Percentiles rank a stretch among this genome's conserved stretches.
phyloP scores from a whole-genome alignment of 2,329 filamentous ascomycete species.

The Lachnellula arida region DNA sequence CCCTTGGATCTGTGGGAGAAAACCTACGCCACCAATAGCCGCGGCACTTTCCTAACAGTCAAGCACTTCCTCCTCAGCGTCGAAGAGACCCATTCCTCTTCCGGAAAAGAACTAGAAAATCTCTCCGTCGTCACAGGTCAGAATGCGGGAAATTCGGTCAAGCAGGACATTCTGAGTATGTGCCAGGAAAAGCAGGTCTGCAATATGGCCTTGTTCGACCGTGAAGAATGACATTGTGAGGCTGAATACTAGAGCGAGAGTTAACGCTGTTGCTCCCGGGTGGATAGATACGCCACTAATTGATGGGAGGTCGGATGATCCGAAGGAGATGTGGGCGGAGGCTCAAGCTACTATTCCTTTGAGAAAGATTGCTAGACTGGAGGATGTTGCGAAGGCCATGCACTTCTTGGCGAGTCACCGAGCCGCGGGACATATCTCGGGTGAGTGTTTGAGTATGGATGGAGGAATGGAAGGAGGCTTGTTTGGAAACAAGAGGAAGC shows the following conservation, averaged over 20 bases:
- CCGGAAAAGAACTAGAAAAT: constrained; percentile 39
- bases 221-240: constrained; percentile 52
- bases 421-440: constrained; percentile 50
- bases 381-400: constrained; percentile 73
- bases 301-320: constrained; percentile 45
- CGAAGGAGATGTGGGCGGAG: constrained; percentile 45
- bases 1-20: constrained; percentile 47
- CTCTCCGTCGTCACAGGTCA: constrained; percentile 49
- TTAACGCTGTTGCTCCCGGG: constrained; percentile 77
- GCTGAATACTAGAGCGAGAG: constrained; percentile 50
- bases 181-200: constrained; percentile 45
- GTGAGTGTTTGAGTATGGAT: constrained; percentile 47
- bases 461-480: constrained; percentile 42
- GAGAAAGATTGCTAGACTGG: constrained; percentile 58
- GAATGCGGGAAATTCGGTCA: constrained; percentile 39
- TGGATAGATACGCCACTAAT: constrained; percentile 67
- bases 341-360: constrained; percentile 54
- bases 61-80: constrained; percentile 49
- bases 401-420: constrained; percentile 69
- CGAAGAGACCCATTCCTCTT: constrained; percentile 35
- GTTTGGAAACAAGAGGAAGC: constrained; percentile 42
- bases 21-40: constrained; percentile 45
- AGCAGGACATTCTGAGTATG: constrained; percentile 40
- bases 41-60: constrained; percentile 50
- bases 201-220: constrained; percentile 48